Base-by-base conservation (phyloP, 148 eudicot genomes). In the Polygonum maritimum region DNA sequence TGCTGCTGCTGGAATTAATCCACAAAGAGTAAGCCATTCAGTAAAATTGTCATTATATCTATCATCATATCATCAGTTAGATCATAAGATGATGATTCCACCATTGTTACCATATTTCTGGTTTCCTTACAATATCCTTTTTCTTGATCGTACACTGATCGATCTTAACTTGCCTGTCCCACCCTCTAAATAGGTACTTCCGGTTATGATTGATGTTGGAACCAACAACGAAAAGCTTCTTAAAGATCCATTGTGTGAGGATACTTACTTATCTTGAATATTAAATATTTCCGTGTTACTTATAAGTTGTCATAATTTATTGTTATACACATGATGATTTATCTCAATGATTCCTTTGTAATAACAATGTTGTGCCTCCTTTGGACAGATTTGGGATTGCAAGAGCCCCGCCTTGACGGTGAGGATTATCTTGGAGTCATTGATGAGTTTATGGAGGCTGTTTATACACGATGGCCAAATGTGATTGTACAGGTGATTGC, bases 1-100 rank as follows among this genome's bases (percentile, higher is more conserved):
- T 77, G 98, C 98, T 80, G 98, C 98, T 80, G 98, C 98, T 26
- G 98, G 98, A 81, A 95, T 95, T 71, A 95, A 92, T 79, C 98
- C 98, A 63, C 98, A 92, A 78, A 92, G 97, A 85, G 98, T 95
- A 92, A 79, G 19, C 77, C 76, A 58, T 71, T 38, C 16, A 31
- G 71, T 35, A 36, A 35, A 35, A 14, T 35, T 65, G 15, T 44
- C 15, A 26, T 26, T 19, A 57, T 57, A 60, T 60, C 26, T 33
- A 5, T 67, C 10, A 15, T 15, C 16, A 15, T 67, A 21, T 67
- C 44, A 36, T 67, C 4, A 67, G 3, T 36, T 18, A 36, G 10
- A 22, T 35, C 38, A 14, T 41, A 13, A 62, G 69, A 62, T 7
- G 69, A 38, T 10, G 10, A 38, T 22, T 21, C 10, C 40, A 63